Evolutionary conservation across 2,329 filamentous ascomycete genomes (phyloP).

Genomic region (Talaromyces sp.): DNA sequence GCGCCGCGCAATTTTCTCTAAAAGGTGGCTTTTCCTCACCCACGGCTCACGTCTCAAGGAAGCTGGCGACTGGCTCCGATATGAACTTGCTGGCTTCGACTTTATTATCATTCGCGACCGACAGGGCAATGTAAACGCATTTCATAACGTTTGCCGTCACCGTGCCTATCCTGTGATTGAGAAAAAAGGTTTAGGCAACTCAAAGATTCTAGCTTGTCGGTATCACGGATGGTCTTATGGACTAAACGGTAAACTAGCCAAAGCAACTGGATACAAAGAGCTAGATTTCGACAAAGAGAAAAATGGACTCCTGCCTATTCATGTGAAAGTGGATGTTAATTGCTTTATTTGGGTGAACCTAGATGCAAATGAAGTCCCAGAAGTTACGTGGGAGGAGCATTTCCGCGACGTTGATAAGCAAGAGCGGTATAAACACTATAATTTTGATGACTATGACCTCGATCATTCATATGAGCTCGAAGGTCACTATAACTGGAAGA

Average conservation of each 20-base stretch:
- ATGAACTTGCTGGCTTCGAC: slow-evolving; percentile 24
- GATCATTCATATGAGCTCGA: slow-evolving; percentile 25
- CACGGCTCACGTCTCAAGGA: slow-evolving; percentile 26
- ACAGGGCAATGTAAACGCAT: slow-evolving; percentile 23
- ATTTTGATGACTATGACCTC: slow-evolving; percentile 25
- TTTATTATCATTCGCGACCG: slow-evolving; percentile 27
- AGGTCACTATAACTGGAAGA: slow-evolving; percentile 28
- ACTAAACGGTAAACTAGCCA: slow-evolving; percentile 26
- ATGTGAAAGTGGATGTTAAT: slow-evolving; percentile 25
- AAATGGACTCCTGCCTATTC: slow-evolving; percentile 22
- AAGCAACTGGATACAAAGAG: slow-evolving; percentile 22
- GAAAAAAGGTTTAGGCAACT: slow-evolving; percentile 19
- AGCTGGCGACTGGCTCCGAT: slow-evolving; percentile 25
- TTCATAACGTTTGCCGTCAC: too few relatives aligned
- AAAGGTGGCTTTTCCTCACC: slow-evolving; percentile 26
- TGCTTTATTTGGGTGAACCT: slow-evolving; percentile 28
- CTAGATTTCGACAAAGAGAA: slow-evolving; percentile 22
- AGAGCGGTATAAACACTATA: slow-evolving; percentile 24
- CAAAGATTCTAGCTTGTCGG: slow-evolving; percentile 23
- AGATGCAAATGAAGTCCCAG: slow-evolving; percentile 23
- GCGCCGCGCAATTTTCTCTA: slow-evolving; percentile 26
- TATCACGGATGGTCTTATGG: slow-evolving; percentile 29
- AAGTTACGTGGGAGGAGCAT: slow-evolving; percentile 26
- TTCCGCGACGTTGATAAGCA: slow-evolving; percentile 25
- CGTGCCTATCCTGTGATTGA: slow-evolving; percentile 28